phyloP scores from a whole-genome alignment of 2,329 filamentous ascomycete genomes.

The Aspergillus versicolor region DNA sequence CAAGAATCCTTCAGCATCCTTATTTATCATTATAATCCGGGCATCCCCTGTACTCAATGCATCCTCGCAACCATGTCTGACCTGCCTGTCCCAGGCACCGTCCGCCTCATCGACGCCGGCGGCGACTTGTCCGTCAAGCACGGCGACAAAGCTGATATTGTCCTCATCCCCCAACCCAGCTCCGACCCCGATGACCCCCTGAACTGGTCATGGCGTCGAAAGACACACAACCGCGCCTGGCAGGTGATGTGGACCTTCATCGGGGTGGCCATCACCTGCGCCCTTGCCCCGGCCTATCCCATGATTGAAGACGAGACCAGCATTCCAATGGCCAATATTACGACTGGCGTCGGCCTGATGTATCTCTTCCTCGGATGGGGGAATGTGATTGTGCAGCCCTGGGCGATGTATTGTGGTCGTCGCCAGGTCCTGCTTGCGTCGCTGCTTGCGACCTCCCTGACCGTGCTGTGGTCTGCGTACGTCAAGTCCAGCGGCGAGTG shows the following conservation, averaged over 20 bases:
- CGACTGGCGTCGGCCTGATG: slow-evolving; percentile 48
- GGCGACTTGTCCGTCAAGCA: background rate
- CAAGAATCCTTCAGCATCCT: too few species aligned
- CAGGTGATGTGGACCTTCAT: background rate
- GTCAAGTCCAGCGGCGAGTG: background rate
- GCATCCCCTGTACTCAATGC: too few species aligned
- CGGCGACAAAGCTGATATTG: background rate
- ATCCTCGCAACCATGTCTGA: too few species aligned
- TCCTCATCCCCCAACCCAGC: slow-evolving; percentile 3
- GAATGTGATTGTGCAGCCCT: slow-evolving; percentile 52
- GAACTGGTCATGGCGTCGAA: background rate
- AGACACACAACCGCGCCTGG: background rate
- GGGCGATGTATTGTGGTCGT: slow-evolving; percentile 54
- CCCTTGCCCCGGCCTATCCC: background rate
- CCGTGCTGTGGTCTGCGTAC: background rate
- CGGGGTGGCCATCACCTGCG: background rate
- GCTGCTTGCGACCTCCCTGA: background rate
- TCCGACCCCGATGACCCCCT: slow-evolving; percentile 3
- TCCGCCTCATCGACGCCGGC: background rate
- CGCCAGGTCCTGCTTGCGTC: slow-evolving; percentile 33
- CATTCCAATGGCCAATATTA: slow-evolving; percentile 40
- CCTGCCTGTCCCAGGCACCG: background rate
- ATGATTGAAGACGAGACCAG: background rate
- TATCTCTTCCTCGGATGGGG: slow-evolving; percentile 54
- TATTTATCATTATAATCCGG: too few species aligned